Base-by-base conservation (phyloP, 805 yeast species). In the Wickerhamiella galacta region DNA sequence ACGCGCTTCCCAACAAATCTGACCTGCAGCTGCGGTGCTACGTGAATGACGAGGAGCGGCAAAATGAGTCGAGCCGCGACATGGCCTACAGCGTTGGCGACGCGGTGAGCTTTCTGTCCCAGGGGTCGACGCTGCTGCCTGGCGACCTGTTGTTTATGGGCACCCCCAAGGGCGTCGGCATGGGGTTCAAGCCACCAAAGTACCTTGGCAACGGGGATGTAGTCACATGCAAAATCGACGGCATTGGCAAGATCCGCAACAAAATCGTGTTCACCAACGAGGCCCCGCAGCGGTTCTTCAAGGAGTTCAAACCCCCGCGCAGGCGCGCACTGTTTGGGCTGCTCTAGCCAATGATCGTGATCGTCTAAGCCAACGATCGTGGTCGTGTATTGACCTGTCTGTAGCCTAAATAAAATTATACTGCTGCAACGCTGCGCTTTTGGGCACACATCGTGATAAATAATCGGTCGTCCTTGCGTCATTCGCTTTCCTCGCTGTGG, bases 81-180 rank as follows among this genome's bases (percentile, higher is more conserved):
- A 57, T 64, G 60, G 60, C 68, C 21, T 70, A 68, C 47, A 46
- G 53, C 11, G 60, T 66, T 22, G 49, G 54, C 9, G 52, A 58
- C 36, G 51, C 63, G 25, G 52, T 69, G 19, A 51, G 67, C 11
- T 68, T 66, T 46, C 46, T 68, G 35, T 58, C 66, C 20, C 65
- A 62, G 39, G 72, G 72, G 7, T 53, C 67, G 4, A 69, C 74
- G 0, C 54, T 69, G 23, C 46, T 51, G 31, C 70, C 72, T 1
- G 75, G 75, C 26, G 71, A 66, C 42, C 39, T 69, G 16, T 63
- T 69, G 34, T 62, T 65, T 44, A 68, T 71, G 36, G 75, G 75
- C 4, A 69, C 75, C 5, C 74, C 74, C 7, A 50, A 61, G 12
- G 74, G 74, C 17, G 71, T 64, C 7, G 74, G 70, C 4, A 52